A percentile compares a stretch with the other conserved stretches of the same genome.
phyloP scores from a whole-genome alignment of 257 asterid species.

The Linderniella brevidens region DNA sequence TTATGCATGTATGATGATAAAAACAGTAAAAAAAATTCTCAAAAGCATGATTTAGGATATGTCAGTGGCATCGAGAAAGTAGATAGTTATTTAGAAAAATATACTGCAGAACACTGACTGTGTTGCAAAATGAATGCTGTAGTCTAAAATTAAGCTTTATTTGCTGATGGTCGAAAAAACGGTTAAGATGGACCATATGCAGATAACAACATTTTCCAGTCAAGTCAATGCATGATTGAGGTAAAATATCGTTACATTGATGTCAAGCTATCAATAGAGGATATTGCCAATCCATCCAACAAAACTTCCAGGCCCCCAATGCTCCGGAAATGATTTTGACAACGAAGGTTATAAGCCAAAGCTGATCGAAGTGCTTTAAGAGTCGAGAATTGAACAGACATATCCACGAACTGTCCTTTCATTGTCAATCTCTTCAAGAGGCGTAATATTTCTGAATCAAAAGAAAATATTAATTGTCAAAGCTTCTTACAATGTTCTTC shows the following conservation, averaged over 20 bases:
- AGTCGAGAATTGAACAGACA: slow-evolving; percentile 59
- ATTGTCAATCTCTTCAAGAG: slow-evolving; percentile 77
- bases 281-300: slow-evolving; percentile 84
- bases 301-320: slow-evolving; percentile 96
- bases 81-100: too few species aligned
- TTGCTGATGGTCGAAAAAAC: too few species aligned
- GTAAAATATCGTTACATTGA: slow-evolving; percentile 31
- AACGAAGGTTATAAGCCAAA: slow-evolving; percentile 78
- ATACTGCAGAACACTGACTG: too few species aligned
- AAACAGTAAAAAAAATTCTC: too few species aligned
- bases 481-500: background rate
- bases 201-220: slow-evolving; percentile 3
- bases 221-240: slow-evolving; percentile 15
- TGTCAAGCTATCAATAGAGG: slow-evolving; percentile 39
- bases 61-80: too few species aligned
- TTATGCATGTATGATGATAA: too few species aligned
- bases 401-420: slow-evolving; percentile 80
- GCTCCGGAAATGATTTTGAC: slow-evolving; percentile 98
- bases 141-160: too few species aligned
- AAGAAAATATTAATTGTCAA: slow-evolving; percentile 8
- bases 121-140: too few species aligned
- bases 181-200: slow-evolving; percentile 5
- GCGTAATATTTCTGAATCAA: slow-evolving; percentile 68
- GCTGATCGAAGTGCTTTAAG: slow-evolving; percentile 79
- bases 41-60: too few species aligned